These are phyloP conservation scores for Pyricularia grisea DNA, from an alignment of 2,329 filamentous ascomycete species.

Conservation along the genomic window DNA sequence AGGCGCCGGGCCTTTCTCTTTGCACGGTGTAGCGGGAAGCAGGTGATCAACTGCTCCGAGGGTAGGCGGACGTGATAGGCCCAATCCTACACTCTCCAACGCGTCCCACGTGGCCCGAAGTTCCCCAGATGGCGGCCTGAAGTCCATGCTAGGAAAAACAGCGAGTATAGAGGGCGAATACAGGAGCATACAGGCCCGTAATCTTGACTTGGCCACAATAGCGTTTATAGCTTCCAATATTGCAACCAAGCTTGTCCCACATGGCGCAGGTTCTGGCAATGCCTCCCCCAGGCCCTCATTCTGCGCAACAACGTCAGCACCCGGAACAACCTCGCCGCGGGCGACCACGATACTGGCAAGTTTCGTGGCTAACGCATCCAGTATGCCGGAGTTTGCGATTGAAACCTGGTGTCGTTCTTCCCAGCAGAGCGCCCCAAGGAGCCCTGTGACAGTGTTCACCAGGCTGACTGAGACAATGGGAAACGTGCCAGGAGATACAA, in stretches of 20 bases:
- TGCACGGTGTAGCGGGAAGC: slow-evolving; percentile 44
- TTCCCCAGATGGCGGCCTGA: slow-evolving; percentile 35
- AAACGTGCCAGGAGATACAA: slow-evolving; percentile 43
- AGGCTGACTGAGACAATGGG: slow-evolving; percentile 46
- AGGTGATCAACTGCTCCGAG: slow-evolving; percentile 56
- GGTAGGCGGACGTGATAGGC: slow-evolving; percentile 32
- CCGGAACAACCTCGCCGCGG: slow-evolving; percentile 59
- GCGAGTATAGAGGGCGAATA: slow-evolving; percentile 61
- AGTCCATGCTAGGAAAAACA: slow-evolving; percentile 54
- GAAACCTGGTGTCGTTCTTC: slow-evolving; percentile 61
- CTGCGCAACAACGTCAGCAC: slow-evolving; percentile 45
- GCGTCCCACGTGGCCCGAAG: slow-evolving; percentile 40
- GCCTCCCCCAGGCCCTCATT: slow-evolving; percentile 44
- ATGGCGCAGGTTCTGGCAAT: slow-evolving; percentile 53
- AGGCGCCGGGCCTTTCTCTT: slow-evolving; percentile 20
- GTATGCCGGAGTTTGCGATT: slow-evolving; percentile 62
- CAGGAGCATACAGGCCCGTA: slow-evolving; percentile 62
- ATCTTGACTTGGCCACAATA: slow-evolving; percentile 71
- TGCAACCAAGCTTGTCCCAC: slow-evolving; percentile 50
- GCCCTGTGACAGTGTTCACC: slow-evolving; percentile 31
- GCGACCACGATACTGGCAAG: slow-evolving; percentile 62
- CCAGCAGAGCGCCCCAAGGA: slow-evolving; percentile 52
- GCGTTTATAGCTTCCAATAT: slow-evolving; percentile 69
- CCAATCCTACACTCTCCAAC: slow-evolving; percentile 42
- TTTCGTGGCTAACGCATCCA: slow-evolving; percentile 69